Evolutionary conservation across 2,329 filamentous ascomycete species (phyloP).

Genomic region (Magnaporthales sp.): DNA sequence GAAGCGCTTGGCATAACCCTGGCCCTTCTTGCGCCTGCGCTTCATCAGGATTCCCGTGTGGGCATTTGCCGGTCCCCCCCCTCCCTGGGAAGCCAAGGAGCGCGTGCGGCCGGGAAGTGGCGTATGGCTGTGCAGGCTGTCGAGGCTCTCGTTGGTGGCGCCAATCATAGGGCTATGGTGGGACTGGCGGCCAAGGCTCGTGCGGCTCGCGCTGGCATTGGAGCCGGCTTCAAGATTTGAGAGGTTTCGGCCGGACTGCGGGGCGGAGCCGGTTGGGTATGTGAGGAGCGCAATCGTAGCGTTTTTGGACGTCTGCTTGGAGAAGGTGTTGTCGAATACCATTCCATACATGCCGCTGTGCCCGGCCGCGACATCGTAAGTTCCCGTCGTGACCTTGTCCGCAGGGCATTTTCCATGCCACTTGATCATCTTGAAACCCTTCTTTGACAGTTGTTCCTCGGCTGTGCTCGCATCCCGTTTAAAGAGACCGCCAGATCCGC

Average conservation of each 20-base stretch:
- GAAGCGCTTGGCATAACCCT: constrained; percentile 86
- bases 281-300: constrained; percentile 92
- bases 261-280: constrained; percentile 75
- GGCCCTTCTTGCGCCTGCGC: constrained; percentile 83
- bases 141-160: constrained; percentile 45
- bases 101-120: constrained; percentile 13
- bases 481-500: constrained; percentile 36
- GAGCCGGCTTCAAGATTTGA: constrained; percentile 43
- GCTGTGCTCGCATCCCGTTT: constrained; percentile 53
- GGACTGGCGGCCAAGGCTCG: constrained; percentile 41
- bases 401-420: constrained; percentile 96
- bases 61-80: constrained; percentile 39
- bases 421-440: constrained; percentile 62
- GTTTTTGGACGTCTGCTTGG: constrained; percentile 88
- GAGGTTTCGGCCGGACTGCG: constrained; percentile 64
- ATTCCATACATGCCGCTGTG: constrained; percentile 91
- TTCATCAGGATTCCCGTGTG: constrained; percentile 84
- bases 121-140: constrained; percentile 50
- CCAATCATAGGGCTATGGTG: constrained; percentile 35
- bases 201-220: constrained; percentile 33
- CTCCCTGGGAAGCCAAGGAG: background rate
- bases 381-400: constrained; percentile 88
- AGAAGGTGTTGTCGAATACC: constrained; percentile 98
- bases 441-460: constrained; percentile 53
- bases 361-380: constrained; percentile 64